Evolutionary conservation across 2,329 filamentous ascomycete species (phyloP), one percentile per base, ranked within the genome.

Genomic region (Pseudogymnoascus destructans): DNA sequence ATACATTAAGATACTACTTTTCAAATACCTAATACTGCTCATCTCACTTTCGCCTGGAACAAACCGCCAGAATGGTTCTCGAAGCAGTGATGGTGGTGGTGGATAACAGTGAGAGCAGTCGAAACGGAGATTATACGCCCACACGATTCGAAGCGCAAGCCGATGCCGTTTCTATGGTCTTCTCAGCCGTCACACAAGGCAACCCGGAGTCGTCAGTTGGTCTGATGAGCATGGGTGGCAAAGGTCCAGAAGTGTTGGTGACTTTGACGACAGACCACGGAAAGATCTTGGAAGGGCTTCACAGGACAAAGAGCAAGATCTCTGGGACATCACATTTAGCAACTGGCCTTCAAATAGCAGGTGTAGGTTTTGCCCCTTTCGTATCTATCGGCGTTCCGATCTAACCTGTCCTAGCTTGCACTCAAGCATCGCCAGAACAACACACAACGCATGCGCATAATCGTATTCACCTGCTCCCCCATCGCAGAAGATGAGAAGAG

Each of bases 81-180:
- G 93, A 98, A 84, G 95, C 93, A 77, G 95, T 95, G 63, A 97
- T 98, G 91, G 89, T 98, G 73, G 85, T 97, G 80, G 89, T 97
- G 69, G 93, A 98, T 81, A 98, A 97, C 80, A 96, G 91, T 78
- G 93, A 98, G 78, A 91, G 87, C 77, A 95, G 89, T 78, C 85
- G 93, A 71, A 98, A 98, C 75, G 93, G 95, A 70, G 93, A 98
- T 73, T 80, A 79, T 72, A 87, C 88, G 70, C 92, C 93, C 60
- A 95, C 91, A 65, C 84, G 93, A 73, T 98, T 91, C 79, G 90
- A 96, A 75, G 90, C 93, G 66, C 93, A 98, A 79, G 81, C 89
- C 66, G 93, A 98, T 73, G 91, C 92, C 59, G 89, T 95, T 68
- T 93, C 88, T 73, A 85, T 96, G 68, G 86, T 97, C 69, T 97